These are phyloP conservation scores for Sporothrix sp. DNA, from an alignment of 2,329 filamentous ascomycete genomes.

Conservation along the genomic window DNA sequence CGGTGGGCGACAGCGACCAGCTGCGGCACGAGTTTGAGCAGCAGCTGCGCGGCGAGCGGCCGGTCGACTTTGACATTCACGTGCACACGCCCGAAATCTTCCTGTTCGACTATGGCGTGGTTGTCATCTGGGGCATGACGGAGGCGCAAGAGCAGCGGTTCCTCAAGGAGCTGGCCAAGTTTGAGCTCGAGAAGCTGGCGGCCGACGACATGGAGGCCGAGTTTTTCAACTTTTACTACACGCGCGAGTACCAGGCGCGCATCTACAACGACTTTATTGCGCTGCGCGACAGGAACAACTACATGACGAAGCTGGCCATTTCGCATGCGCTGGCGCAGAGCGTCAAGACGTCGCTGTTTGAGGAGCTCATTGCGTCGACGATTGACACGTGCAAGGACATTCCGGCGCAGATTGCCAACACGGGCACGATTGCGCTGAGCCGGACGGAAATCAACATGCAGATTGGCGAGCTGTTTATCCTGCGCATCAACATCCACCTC, in stretches of 20 bases:
- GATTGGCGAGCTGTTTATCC: slow-evolving; percentile 94
- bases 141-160: slow-evolving; percentile 82
- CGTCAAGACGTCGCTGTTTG: slow-evolving; percentile 95
- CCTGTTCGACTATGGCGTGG: slow-evolving; percentile 92
- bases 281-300: slow-evolving; percentile 83
- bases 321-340: slow-evolving; percentile 92
- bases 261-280: slow-evolving; percentile 99
- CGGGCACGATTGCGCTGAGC: slow-evolving; percentile 82
- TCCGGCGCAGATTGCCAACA: slow-evolving; percentile 82
- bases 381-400: slow-evolving; percentile 91
- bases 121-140: slow-evolving; percentile 98
- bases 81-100: slow-evolving; percentile 93
- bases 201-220: slow-evolving; percentile 89
- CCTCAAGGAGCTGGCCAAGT: slow-evolving; percentile 86
- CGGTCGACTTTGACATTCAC: slow-evolving; percentile 69
- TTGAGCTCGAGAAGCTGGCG: slow-evolving; percentile 81
- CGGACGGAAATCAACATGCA: slow-evolving; percentile 97
- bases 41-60: slow-evolving; percentile 15
- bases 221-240: slow-evolving; percentile 99
- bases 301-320: slow-evolving; percentile 97
- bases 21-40: slow-evolving; percentile 13
- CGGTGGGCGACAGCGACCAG: slow-evolving; percentile 5
- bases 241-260: slow-evolving; percentile 88
- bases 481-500: slow-evolving; percentile 95
- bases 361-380: slow-evolving; percentile 87